phyloP scores from a whole-genome alignment of 2,329 filamentous ascomycete species.

The Trematosphaeria pertusa region DNA sequence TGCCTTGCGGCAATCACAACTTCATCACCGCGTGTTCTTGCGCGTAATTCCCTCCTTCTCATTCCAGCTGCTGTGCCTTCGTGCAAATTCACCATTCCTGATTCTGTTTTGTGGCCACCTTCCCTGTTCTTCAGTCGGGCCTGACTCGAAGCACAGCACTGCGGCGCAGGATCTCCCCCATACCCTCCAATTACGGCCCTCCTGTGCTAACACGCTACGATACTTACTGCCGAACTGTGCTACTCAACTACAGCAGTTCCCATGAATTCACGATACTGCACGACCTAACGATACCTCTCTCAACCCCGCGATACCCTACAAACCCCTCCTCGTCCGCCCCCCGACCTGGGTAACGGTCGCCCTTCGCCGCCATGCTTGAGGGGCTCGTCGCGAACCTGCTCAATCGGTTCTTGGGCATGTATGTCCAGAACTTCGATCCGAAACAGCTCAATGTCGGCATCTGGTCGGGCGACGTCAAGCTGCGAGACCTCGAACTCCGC shows the following conservation, averaged over 20 bases:
- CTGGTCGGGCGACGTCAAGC: conserved; percentile 97
- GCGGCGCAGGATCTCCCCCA: conserved; percentile 19
- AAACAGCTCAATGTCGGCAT: conserved; percentile 98
- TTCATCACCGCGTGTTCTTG: conserved; percentile 28
- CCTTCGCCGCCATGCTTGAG: conserved; percentile 81
- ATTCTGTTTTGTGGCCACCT: conserved; percentile 4
- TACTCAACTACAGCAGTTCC: conserved; percentile 25
- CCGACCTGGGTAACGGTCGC: conserved; percentile 77
- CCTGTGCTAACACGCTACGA: conserved; percentile 34
- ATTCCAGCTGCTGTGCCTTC: conserved; percentile 26
- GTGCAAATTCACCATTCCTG: conserved; percentile 1
- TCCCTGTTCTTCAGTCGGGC: not conserved
- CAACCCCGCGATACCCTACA: conserved; percentile 26
- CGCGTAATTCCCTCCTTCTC: conserved; percentile 28
- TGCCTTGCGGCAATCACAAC: conserved; percentile 37
- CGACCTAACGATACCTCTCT: conserved; percentile 36
- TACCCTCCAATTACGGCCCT: conserved; percentile 7
- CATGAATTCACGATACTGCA: conserved; percentile 42
- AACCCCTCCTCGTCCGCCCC: conserved; percentile 36
- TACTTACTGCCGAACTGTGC: conserved; percentile 27
- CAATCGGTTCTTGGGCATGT: conserved; percentile 99
- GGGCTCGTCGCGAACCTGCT: conserved; percentile 95
- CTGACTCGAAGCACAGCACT: conserved; percentile 25
- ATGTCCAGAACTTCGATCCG: conserved; percentile 99
- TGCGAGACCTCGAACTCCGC: conserved; percentile 89